Conservation (phyloP, 148 eudicot species). For the Vaccinium macrocarpon region DNA sequence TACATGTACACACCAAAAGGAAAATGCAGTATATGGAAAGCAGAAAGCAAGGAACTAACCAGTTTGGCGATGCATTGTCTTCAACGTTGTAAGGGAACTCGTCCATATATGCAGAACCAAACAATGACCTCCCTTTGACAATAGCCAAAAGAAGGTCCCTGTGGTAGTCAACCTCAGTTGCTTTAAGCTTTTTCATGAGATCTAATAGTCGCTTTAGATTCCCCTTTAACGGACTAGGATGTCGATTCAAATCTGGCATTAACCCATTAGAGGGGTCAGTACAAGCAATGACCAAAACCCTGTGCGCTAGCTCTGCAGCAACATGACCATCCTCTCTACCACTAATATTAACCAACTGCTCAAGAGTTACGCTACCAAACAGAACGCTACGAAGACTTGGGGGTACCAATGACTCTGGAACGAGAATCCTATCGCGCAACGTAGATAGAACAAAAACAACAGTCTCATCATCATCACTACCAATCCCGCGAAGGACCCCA, state of each 20-base stretch:
- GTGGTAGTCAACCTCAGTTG: conserved; percentile 66
- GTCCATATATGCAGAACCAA: conserved; percentile 77
- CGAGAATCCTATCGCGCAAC: conserved; percentile 73
- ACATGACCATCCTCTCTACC: conserved; percentile 55
- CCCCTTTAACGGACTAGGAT: conserved; percentile 63
- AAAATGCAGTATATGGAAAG: conserved; percentile 5
- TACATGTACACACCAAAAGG: background rate
- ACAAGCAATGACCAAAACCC: conserved; percentile 68
- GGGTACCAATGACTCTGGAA: conserved; percentile 67
- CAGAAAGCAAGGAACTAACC: conserved; percentile 50
- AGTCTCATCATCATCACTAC: conserved; percentile 81
- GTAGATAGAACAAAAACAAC: conserved; percentile 69
- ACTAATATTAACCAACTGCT: conserved; percentile 60
- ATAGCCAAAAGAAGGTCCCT: conserved; percentile 66
- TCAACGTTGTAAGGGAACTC: conserved; percentile 88
- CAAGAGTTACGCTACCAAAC: conserved; percentile 89
- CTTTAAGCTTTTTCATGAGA: conserved; percentile 89
- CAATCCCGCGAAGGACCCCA: conserved; percentile 76
- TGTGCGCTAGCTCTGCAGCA: conserved; percentile 63
- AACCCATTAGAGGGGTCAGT: conserved; percentile 88
- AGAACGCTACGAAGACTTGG: conserved; percentile 86
- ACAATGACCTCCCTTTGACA: conserved; percentile 62
- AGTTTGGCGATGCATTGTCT: conserved; percentile 64
- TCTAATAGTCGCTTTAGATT: conserved; percentile 67
- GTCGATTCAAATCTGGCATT: conserved; percentile 78